These are phyloP conservation scores for Trichoderma arundinaceum DNA, from an alignment of 2,329 filamentous ascomycete species.

Conservation along the genomic window DNA sequence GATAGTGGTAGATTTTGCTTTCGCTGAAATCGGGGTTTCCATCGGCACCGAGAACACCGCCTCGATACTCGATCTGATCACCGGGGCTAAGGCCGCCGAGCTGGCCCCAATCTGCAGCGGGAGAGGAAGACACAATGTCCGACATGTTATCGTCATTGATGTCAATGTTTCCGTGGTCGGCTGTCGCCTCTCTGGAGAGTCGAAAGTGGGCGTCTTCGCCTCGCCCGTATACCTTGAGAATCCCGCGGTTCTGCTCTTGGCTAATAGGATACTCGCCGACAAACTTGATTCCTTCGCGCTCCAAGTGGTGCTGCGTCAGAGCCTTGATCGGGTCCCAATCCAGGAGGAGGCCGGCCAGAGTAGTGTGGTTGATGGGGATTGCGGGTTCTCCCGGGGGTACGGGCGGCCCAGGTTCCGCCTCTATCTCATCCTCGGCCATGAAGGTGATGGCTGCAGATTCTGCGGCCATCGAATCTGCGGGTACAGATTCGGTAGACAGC, in stretches of 20 bases:
- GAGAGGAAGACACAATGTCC: constrained; percentile 60
- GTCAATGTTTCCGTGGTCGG: constrained; percentile 48
- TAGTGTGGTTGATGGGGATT: constrained; percentile 86
- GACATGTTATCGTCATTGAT: constrained; percentile 54
- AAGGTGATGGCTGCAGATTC: constrained; percentile 40
- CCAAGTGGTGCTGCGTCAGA: constrained; percentile 62
- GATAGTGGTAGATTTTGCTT: constrained; percentile 57
- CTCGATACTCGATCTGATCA: constrained; percentile 48
- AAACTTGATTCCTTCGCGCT: constrained; percentile 57
- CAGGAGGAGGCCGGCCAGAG: constrained; percentile 82
- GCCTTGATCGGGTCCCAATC: constrained; percentile 71
- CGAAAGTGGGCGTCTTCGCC: constrained; percentile 67
- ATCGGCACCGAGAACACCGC: constrained; percentile 48
- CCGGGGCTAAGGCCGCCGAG: constrained; percentile 58
- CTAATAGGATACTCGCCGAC: constrained; percentile 77
- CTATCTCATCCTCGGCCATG: constrained; percentile 55
- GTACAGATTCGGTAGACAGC: constrained; percentile 36
- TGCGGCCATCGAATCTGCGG: constrained; percentile 22
- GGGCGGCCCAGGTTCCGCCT: constrained; percentile 57
- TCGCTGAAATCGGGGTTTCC: constrained; percentile 62
- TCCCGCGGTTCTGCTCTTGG: constrained; percentile 73
- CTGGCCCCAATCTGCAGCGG: constrained; percentile 64
- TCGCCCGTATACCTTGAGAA: constrained; percentile 76
- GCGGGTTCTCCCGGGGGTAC: constrained; percentile 66
- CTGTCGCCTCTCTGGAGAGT: constrained; percentile 45